Evolutionary conservation across 768 basidiomycete genomes (phyloP), one percentile per base, ranked within the genome.

Genomic region (Candolleomyces aberdarensis): DNA sequence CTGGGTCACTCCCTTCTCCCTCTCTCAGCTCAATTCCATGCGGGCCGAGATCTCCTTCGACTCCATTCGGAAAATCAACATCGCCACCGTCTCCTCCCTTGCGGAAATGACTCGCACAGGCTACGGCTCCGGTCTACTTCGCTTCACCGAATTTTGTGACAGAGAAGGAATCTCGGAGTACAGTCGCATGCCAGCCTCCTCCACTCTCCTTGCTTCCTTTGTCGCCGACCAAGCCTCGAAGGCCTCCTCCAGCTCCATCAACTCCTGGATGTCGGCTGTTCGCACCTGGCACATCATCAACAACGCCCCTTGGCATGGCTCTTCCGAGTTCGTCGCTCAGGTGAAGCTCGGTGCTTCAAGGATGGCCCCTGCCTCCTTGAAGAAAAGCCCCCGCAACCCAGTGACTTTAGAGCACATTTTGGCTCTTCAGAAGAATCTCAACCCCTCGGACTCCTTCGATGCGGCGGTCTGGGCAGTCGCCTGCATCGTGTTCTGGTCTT

Each of bases 81-180:
- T 11, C 9, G 29, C 26, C 14, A 7, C 31, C 26, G 20, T 53
- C 9, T 7, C 13, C 13, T 53, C 52, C 20, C 26, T 22, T 9
- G 32, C 32, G 20, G 29, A 26, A 26, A 53, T 26, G 3, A 66
- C 61, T 10, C 55, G 54, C 3, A 51, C 29, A 6, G 65, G 66
- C 13, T 76, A 77, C 48, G 71, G 69, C 0, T 71, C 75, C 0
- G 74, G 74, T 0, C 54, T 75, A 0, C 67, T 75, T 0, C 62
- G 67, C 0, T 79, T 73, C 64, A n/a, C n/a, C n/a, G n/a, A n/a
- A n/a, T n/a, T n/a, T n/a, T n/a, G n/a, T n/a, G n/a, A n/a, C n/a
- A n/a, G n/a, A n/a, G n/a, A n/a, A n/a, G n/a, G n/a, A n/a, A n/a
- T n/a, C n/a, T n/a, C n/a, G n/a, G n/a, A n/a, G n/a, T n/a, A n/a